A percentile compares a stretch with the other conserved stretches of the same genome.
These are phyloP conservation scores for Tetrapisispora phaffii DNA, from an alignment of 805 yeast species.

Conservation along the genomic window DNA sequence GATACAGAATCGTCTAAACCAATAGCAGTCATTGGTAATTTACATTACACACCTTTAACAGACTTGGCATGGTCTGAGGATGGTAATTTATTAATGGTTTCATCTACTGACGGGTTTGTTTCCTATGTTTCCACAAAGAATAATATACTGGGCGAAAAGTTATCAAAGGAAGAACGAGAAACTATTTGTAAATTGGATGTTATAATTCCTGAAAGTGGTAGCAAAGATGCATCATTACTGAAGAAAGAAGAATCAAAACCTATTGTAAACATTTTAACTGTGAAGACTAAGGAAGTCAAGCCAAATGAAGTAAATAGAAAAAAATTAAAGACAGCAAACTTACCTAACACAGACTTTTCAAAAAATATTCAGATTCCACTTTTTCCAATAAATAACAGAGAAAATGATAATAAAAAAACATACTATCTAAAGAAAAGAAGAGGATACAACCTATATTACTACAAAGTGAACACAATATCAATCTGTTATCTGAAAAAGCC, in stretches of 20 bases:
- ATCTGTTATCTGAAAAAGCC: background rate
- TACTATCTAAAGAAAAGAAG: slow-evolving; percentile 10
- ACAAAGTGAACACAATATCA: background rate
- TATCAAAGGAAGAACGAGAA: slow-evolving; percentile 9
- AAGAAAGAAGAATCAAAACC: slow-evolving; percentile 3
- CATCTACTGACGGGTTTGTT: slow-evolving; percentile 91
- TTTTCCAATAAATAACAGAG: background rate
- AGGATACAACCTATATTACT: slow-evolving; percentile 18
- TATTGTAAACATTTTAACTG: slow-evolving; percentile 16
- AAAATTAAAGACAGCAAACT: background rate
- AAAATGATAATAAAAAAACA: background rate
- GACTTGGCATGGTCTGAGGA: slow-evolving; percentile 79
- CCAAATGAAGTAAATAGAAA: background rate
- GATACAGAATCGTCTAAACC: slow-evolving; percentile 68
- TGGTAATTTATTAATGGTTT: slow-evolving; percentile 58
- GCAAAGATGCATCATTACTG: background rate
- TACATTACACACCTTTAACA: slow-evolving; percentile 83
- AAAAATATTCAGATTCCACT: background rate
- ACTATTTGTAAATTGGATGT: background rate
- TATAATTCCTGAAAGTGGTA: background rate
- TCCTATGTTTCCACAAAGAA: slow-evolving; percentile 45
- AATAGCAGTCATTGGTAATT: slow-evolving; percentile 60
- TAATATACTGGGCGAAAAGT: slow-evolving; percentile 44
- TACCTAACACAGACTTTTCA: background rate
- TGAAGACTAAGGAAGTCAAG: slow-evolving; percentile 9